Evolutionary conservation across 2,329 filamentous ascomycete genomes (phyloP), one percentile per base, ranked within the genome.

Genomic region (Exophiala dermatitidis): DNA sequence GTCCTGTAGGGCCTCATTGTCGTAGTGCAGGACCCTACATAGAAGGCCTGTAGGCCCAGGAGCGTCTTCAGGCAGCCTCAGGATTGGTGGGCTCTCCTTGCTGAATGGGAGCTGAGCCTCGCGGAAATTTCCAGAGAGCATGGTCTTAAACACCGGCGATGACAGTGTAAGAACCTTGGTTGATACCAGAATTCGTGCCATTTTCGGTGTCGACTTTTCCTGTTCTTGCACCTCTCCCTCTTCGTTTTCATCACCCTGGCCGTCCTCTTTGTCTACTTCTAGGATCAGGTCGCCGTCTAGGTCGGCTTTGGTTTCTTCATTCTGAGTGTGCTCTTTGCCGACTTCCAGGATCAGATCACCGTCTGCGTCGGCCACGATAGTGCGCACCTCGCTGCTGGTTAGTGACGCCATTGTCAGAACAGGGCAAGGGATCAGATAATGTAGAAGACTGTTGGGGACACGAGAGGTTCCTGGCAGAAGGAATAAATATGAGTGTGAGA

Each of bases 141-240:
- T 53, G 4, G 29, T 41, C 32, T 53, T 46, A 40, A 53, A 53
- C 3, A 53, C 46, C 2, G 51, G 51, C 3, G 51, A 53, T 7
- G 37, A 37, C 9, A 32, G 31, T 2, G 40, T 53, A 12, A 53
- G n/a, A 37, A 49, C 10, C 26, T 44, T 49, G 32, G 32, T 38
- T n/a, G 32, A 49, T 5, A 53, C 51, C 1, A 40, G 46, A 32
- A 49, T 31, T 2, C 26, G 41, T 10, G 10, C 41, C 19, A 31
- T 31, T 37, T 8, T 48, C 46, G 26, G 9, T 10, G 4, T 50
- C 30, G 9, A 10, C 38, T 8, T n/a, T 33, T n/a, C 29, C 19
- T 3, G 3, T 3, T 41, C 19, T 41, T 41, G n/a, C 26, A 5
- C 12, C 2, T 41, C 1, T 5, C 5, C 28, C 19, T 41, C 4